Base-by-base conservation (phyloP, 116 monocot genomes). In the Dioscorea cayenensis region DNA sequence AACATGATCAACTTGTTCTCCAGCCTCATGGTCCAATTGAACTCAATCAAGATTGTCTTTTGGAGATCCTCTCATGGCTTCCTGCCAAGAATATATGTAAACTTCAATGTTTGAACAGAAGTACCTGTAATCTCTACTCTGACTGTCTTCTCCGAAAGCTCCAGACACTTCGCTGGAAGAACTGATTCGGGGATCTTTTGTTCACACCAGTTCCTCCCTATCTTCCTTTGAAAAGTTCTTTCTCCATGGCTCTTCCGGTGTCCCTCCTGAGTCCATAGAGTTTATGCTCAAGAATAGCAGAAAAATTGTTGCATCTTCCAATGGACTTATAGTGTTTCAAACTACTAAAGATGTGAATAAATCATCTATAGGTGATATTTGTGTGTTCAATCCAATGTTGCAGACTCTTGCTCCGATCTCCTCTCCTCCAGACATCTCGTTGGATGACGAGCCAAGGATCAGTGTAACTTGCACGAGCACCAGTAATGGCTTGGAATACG, bases 11-110 rank as follows among this genome's bases (percentile, higher is more conserved):
- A 3, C 32, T 32, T 32, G 32, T 32, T 32, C 2, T 32, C 32
- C 32, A 32, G 32, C 32, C 32, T 32, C 25, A 1, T 25, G 3
- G 0, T 2, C 32, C 32, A 3, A 32, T 32, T 32, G 32, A 32
- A 32, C 32, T 32, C 32, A 2, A 4, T 32, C 32, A 32, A 32
- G 32, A 32, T 4, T 32, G 11, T 66, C n/a, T 66, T 28, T 38
- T 66, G 35, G 55, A 55, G 55, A 55, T 55, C 55, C n/a, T 55
- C 55, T 55, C 55, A n/a, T n/a, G 55, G 55, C 55, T 55, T 19
- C 16, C 55, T 18, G 10, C 55, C 2, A 55, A n/a, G 4, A 16
- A 12, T 5, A n/a, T 55, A n/a, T 55, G 5, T 55, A 55, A 16
- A 55, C n/a, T 14, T 14, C 12, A 12, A n/a, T 18, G 5, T 16